Evolutionary conservation across 352 stramenopile genomes (phyloP), one percentile per base, ranked within the genome.

Genomic region (Globisporangium spinosum): DNA sequence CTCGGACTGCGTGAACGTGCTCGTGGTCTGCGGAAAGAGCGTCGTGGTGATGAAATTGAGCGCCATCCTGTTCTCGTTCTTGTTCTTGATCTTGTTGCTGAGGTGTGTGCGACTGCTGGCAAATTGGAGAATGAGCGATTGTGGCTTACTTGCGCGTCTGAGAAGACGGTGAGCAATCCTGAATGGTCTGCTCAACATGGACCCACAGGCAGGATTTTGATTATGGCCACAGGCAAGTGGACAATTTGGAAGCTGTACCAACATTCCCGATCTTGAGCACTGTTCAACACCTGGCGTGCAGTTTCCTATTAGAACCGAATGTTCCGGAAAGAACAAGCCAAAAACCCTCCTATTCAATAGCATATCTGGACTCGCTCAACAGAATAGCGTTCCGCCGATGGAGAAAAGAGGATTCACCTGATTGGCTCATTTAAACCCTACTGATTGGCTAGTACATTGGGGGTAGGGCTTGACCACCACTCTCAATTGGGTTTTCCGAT

Each of bases 21-120:
- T 69, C 20, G n/a, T 65, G 17, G 64, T 15, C 15, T 68, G 62
- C 10, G 62, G 62, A 29, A 68, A 68, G 34, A 68, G 62, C 53
- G 51, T 27, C 2, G 62, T 57, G 22, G 57, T 22, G 34, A 68
- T 61, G 53, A 68, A 68, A 53, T 59, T 68, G 62, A 68, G 53
- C 53, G 62, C 62, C 62, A 68, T 68, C 1, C 9, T 49, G 10
- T 13, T 47, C n/a, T n/a, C n/a, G 9, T 2, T n/a, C 8, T 29
- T 65, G 58, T 25, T 43, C 6, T 23, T 13, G 22, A 12, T 29
- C 12, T 20, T 15, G 54, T 0, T 25, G 27, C 2, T 13, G 29
- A 12, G 32, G 8, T 15, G 22, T 27, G 29, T 40, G 27, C 29
- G 29, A 20, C 13, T 1, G 56, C 12, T 38, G 32, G 56, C n/a